phyloP scores from a whole-genome alignment of 345 rosid genomes.

The Combretum micranthum region DNA sequence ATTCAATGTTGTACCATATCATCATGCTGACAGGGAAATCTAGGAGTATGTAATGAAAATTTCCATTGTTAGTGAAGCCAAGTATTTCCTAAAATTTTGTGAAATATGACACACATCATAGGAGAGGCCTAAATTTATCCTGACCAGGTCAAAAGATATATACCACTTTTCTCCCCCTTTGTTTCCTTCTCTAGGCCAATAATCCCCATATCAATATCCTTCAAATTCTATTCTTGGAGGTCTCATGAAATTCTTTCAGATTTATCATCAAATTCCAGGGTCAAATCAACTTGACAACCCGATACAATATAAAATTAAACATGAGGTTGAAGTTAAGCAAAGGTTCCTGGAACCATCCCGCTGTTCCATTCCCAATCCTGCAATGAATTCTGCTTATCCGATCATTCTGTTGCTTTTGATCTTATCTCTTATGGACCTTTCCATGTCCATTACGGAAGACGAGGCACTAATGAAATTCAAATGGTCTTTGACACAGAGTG shows the following conservation, averaged over 20 bases:
- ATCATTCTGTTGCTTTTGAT: slow-evolving; percentile 9
- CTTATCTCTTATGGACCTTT: background rate
- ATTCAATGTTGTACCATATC: no score
- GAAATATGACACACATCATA: slow-evolving; percentile 1
- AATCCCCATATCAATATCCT: background rate
- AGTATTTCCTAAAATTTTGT: background rate
- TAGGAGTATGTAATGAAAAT: no score
- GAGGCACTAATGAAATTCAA: slow-evolving; percentile 53
- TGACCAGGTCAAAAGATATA: slow-evolving; percentile 12
- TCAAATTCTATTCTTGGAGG: slow-evolving; percentile 7
- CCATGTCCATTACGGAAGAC: slow-evolving; percentile 5
- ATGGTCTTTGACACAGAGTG: slow-evolving; percentile 30
- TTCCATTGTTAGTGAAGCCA: background rate
- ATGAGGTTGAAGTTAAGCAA: background rate
- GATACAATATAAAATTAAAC: slow-evolving; percentile 2
- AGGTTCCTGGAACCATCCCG: slow-evolving; percentile 1
- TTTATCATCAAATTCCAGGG: slow-evolving; percentile 3
- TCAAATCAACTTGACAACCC: slow-evolving; percentile 7
- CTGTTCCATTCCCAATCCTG: slow-evolving; percentile 1
- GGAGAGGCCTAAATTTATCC: background rate
- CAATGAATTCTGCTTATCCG: slow-evolving; percentile 11
- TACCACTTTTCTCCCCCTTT: background rate
- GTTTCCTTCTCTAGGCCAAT: no score
- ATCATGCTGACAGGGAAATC: no score
- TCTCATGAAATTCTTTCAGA: slow-evolving; percentile 3